These are phyloP conservation scores for Hymenoscyphus salicellus DNA, from an alignment of 2,329 filamentous ascomycete genomes.

Conservation along the genomic window DNA sequence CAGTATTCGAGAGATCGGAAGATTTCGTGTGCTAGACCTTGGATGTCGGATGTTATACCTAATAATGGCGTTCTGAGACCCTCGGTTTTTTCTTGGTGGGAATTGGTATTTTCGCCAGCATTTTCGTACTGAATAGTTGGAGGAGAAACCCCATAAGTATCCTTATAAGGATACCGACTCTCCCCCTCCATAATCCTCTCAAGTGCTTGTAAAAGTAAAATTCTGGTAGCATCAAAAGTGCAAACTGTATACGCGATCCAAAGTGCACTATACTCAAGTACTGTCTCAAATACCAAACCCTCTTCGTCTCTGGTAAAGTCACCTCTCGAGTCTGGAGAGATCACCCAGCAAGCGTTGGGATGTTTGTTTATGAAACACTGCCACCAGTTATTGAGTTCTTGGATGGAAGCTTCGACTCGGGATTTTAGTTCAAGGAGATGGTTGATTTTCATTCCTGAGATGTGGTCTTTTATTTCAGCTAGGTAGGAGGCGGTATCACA, in stretches of 20 bases:
- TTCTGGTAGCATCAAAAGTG: not conserved
- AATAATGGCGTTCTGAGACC: not conserved
- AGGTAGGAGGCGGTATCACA: not conserved
- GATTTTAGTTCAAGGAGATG: not conserved
- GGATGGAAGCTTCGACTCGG: not conserved
- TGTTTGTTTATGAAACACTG: not conserved
- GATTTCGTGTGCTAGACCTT: constrained; percentile 16
- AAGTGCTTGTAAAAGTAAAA: not conserved
- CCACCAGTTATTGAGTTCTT: not conserved
- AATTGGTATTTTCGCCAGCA: not conserved
- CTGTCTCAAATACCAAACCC: not conserved
- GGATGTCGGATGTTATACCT: constrained; percentile 14
- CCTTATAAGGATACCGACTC: not conserved
- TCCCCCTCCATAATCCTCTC: not conserved
- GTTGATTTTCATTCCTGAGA: not conserved
- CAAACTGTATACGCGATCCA: not conserved
- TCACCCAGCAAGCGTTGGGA: not conserved
- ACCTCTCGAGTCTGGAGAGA: not conserved
- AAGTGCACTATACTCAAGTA: not conserved
- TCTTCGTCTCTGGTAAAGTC: not conserved
- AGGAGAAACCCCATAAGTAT: not conserved
- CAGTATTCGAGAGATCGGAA: constrained; percentile 19
- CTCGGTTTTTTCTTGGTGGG: not conserved
- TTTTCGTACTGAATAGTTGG: not conserved
- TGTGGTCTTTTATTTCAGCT: not conserved